Conservation (phyloP, 257 asterid genomes). For the Phtheirospermum japonicum region DNA sequence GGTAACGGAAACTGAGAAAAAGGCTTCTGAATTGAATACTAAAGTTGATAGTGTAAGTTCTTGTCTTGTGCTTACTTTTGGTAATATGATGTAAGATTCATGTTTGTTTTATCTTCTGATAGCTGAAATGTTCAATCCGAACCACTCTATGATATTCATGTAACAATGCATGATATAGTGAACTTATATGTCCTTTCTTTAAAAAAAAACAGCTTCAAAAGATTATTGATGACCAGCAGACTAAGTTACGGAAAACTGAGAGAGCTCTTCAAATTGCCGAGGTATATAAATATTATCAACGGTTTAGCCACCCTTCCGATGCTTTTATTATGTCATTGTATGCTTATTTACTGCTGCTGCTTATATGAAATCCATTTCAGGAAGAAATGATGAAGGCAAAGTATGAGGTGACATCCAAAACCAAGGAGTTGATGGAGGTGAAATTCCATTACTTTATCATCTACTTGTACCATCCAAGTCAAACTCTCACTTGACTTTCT, state of each 20-base stretch:
- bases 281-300: conserved; percentile 49
- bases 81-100: background rate
- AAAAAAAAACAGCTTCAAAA: conserved; percentile 65
- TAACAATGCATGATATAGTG: too few species aligned
- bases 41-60: conserved; percentile 47
- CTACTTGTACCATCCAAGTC: too few species aligned
- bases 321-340: conserved; percentile 8
- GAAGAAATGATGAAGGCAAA: conserved; percentile 78
- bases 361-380: conserved; percentile 35
- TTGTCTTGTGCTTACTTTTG: background rate
- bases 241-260: conserved; percentile 71
- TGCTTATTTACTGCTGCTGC: background rate
- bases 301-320: conserved; percentile 10
- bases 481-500: too few species aligned
- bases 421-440: conserved; percentile 63
- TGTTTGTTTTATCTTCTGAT: too few species aligned
- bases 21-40: conserved; percentile 41
- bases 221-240: conserved; percentile 52
- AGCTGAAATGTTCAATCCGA: too few species aligned
- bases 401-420: conserved; percentile 20
- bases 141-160: too few species aligned
- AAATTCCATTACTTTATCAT: too few species aligned
- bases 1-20: conserved; percentile 50
- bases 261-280: conserved; percentile 89
- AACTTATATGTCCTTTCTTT: too few species aligned